A percentile compares a stretch with the other conserved stretches of the same genome.
Conservation (phyloP, 1,284 basidiomycete species). For the Marasmius sp. region DNA sequence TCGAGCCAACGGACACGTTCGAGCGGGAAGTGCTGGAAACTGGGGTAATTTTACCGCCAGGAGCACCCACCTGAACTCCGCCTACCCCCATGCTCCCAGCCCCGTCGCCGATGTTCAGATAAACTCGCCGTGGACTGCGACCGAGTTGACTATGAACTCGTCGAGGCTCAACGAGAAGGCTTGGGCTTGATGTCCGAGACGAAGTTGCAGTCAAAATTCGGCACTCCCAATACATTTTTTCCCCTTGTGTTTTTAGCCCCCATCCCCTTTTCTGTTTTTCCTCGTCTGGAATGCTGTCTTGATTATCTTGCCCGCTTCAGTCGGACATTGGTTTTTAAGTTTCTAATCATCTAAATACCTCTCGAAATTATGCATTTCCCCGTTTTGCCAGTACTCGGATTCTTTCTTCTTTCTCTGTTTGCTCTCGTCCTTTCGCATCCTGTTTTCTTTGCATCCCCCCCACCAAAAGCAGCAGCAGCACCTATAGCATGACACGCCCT, state of each 20-base stretch:
- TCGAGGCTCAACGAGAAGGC: slow-evolving; percentile 63
- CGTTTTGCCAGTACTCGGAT: neutral
- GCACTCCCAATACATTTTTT: slow-evolving; percentile 4
- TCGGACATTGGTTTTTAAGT: slow-evolving; percentile 8
- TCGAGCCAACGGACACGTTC: slow-evolving; percentile 63
- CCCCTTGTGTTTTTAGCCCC: neutral
- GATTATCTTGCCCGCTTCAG: slow-evolving; percentile 9
- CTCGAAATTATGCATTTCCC: neutral
- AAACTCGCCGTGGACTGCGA: slow-evolving; percentile 62
- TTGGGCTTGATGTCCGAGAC: slow-evolving; percentile 45
- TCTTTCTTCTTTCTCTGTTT: neutral
- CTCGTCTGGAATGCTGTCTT: neutral
- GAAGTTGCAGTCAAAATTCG: neutral
- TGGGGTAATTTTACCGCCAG: slow-evolving; percentile 64
- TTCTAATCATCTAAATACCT: neutral
- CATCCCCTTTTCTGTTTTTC: too few relatives aligned
- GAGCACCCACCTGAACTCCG: slow-evolving; percentile 48
- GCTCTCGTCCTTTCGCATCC: neutral
- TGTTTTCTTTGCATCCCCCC: neutral
- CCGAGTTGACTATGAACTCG: slow-evolving; percentile 57
- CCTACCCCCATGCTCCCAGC: slow-evolving; percentile 57
- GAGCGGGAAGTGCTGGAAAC: slow-evolving; percentile 76
- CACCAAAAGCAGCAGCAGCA: neutral
- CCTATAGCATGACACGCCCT: neutral
- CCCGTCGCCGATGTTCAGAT: slow-evolving; percentile 56